These are phyloP conservation scores for Entelexis paramagnoliae DNA, from an alignment of 1,139 yeast genomes.

Conservation along the genomic window DNA sequence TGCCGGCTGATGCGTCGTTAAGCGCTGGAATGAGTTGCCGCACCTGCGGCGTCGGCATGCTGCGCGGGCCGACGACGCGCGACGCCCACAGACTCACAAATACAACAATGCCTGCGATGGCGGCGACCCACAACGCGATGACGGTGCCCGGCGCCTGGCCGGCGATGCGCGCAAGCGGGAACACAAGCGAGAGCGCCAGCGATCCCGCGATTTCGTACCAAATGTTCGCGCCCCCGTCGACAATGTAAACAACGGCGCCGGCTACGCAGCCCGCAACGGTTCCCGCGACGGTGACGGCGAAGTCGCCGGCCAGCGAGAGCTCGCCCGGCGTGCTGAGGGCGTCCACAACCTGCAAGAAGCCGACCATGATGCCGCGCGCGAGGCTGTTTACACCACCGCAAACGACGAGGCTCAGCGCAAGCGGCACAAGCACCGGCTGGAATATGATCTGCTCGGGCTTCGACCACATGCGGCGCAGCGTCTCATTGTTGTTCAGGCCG, in stretches of 20 bases:
- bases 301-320: slow-evolving; percentile 12
- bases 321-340: slow-evolving; percentile 13
- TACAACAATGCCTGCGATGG: neutral
- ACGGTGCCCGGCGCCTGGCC: slow-evolving; percentile 11
- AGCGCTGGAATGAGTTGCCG: slow-evolving; percentile 8
- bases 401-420: slow-evolving; percentile 15
- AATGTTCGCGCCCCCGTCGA: slow-evolving; percentile 15
- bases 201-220: slow-evolving; percentile 7
- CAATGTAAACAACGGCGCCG: slow-evolving; percentile 11
- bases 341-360: slow-evolving; percentile 21
- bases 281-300: slow-evolving; percentile 20
- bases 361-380: slow-evolving; percentile 17
- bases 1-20: neutral
- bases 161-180: slow-evolving; percentile 11
- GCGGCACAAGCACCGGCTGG: slow-evolving; percentile 22
- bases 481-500: slow-evolving; percentile 24
- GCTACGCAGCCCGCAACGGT: slow-evolving; percentile 18
- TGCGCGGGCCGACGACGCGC: slow-evolving; percentile 9
- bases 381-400: slow-evolving; percentile 21
- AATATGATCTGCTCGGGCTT: slow-evolving; percentile 23
- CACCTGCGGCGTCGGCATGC: slow-evolving; percentile 6
- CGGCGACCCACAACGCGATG: slow-evolving; percentile 16
- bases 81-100: slow-evolving; percentile 12
- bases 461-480: slow-evolving; percentile 25
- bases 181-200: slow-evolving; percentile 7